phyloP scores from a whole-genome alignment of 2,329 filamentous ascomycete genomes.

The Epichloe coenophiala region DNA sequence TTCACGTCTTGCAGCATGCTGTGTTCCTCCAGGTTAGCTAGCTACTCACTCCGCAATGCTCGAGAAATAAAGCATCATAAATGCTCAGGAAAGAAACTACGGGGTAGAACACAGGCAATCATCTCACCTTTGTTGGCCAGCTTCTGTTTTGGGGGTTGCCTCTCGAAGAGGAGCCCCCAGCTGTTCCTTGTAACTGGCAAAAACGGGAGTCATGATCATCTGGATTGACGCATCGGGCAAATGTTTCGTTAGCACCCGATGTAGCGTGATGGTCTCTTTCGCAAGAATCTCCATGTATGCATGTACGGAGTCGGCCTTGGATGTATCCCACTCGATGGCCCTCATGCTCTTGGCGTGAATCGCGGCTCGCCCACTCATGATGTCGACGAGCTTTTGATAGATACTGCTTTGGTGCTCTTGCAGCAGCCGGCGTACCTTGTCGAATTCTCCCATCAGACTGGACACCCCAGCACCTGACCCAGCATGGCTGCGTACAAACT shows the following conservation, averaged over 20 bases:
- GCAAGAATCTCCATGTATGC: constrained; percentile 76
- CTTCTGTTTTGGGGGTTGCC: constrained; percentile 49
- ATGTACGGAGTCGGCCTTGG: constrained; percentile 33
- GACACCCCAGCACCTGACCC: constrained; percentile 38
- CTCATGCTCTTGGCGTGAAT: constrained; percentile 64
- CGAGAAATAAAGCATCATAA: background rate
- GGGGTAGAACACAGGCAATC: background rate
- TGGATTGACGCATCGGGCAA: constrained; percentile 62
- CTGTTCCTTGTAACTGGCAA: constrained; percentile 67
- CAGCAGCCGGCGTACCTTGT: constrained; percentile 69
- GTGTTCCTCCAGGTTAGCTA: background rate
- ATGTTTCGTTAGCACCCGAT: constrained; percentile 72
- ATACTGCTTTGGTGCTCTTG: constrained; percentile 87
- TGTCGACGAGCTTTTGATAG: constrained; percentile 84
- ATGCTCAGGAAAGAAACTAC: background rate
- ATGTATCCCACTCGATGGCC: constrained; percentile 58
- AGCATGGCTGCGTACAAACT: constrained; percentile 73
- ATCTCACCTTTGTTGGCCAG: constrained; percentile 58
- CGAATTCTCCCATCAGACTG: constrained; percentile 66
- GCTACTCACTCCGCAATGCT: background rate
- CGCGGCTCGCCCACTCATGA: constrained; percentile 68
- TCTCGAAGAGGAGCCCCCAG: constrained; percentile 58
- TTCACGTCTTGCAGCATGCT: constrained; percentile 70
- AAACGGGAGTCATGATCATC: constrained; percentile 73
- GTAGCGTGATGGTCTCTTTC: constrained; percentile 74